phyloP scores from a whole-genome alignment of 1,284 basidiomycete genomes.

The Irpex rosettiformis region DNA sequence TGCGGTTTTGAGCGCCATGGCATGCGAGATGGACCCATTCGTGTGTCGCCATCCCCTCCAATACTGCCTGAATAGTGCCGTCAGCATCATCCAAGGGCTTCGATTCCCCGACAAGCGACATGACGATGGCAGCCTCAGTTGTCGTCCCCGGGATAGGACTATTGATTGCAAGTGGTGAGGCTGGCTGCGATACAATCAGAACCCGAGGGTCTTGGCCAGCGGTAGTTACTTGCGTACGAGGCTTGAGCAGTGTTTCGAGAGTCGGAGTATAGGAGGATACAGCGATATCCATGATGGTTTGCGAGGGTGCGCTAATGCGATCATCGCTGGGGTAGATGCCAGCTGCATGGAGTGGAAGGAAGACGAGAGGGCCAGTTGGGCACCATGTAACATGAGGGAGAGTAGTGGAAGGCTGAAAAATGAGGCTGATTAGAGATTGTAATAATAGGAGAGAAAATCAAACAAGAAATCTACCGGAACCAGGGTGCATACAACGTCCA shows the following conservation, averaged over 20 bases:
- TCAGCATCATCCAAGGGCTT: neutral
- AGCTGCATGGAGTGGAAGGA: neutral
- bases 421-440: no score
- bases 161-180: neutral
- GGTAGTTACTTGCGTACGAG: neutral
- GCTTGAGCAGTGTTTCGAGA: neutral
- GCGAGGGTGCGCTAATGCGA: neutral
- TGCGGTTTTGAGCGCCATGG: conserved; percentile 16
- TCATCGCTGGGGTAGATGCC: neutral
- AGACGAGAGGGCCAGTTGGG: neutral
- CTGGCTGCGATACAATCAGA: neutral
- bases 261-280: neutral
- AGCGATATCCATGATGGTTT: neutral
- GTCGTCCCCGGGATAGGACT: neutral
- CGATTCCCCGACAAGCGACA: neutral
- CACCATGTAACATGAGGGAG: neutral
- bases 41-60: conserved; percentile 8
- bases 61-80: conserved; percentile 5
- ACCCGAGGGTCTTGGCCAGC: neutral
- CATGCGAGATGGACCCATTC: conserved; percentile 21
- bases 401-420: no score
- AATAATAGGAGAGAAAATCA: neutral
- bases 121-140: neutral
- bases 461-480: neutral
- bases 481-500: neutral